Conservation (phyloP, 805 yeast species). For the Teunomyces lycoperdinae region DNA sequence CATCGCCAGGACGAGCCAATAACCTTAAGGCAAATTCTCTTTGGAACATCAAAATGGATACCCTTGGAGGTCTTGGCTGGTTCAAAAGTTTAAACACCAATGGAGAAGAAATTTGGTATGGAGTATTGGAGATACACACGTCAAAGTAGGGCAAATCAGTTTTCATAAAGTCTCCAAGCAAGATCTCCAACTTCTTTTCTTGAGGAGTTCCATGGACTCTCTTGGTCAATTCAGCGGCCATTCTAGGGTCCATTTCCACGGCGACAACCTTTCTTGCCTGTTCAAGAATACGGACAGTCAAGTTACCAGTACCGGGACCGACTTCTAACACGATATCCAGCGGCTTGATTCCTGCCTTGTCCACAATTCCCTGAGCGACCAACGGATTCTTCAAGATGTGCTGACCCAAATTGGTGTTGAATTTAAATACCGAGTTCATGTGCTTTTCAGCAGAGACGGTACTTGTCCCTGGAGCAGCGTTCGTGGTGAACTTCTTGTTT, state of each 20-base stretch:
- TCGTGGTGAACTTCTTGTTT: slow-evolving; percentile 56
- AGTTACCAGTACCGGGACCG: slow-evolving; percentile 99
- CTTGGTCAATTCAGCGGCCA: slow-evolving; percentile 98
- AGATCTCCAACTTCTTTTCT: slow-evolving; percentile 85
- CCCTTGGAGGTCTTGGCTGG: slow-evolving; percentile 92
- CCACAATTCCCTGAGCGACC: slow-evolving; percentile 97
- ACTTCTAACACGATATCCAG: slow-evolving; percentile 92
- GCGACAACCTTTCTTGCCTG: slow-evolving; percentile 94
- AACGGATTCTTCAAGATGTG: slow-evolving; percentile 94
- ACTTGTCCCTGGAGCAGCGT: slow-evolving; percentile 46
- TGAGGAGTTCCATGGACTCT: slow-evolving; percentile 97
- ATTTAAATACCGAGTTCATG: slow-evolving; percentile 84
- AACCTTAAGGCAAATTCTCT: slow-evolving; percentile 93
- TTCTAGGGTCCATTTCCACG: slow-evolving; percentile 98
- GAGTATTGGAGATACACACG: slow-evolving; percentile 94
- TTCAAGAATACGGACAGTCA: slow-evolving; percentile 89
- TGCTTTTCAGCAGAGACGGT: slow-evolving; percentile 70
- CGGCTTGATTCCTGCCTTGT: slow-evolving; percentile 89
- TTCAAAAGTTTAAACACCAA: slow-evolving; percentile 87
- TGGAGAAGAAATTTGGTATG: slow-evolving; percentile 96
- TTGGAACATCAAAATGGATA: slow-evolving; percentile 95
- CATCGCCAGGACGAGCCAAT: slow-evolving; percentile 95
- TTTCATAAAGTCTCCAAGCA: slow-evolving; percentile 95
- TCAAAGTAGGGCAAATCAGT: slow-evolving; percentile 93
- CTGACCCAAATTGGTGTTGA: slow-evolving; percentile 95